Base-by-base conservation (phyloP, 2,329 filamentous ascomycete species). In the Hymenoscyphus albidus region DNA sequence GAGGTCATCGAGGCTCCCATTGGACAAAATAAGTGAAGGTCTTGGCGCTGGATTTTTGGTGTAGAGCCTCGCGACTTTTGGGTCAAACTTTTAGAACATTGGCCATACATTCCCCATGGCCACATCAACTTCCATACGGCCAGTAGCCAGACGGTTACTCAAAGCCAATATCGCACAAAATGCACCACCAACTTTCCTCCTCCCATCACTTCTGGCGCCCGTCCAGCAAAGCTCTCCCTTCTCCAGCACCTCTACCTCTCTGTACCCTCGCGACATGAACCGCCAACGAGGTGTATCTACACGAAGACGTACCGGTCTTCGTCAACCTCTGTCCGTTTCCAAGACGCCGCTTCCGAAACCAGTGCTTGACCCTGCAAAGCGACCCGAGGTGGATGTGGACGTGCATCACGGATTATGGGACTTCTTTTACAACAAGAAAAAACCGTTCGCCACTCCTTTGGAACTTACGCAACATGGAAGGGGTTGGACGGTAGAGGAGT, bases 361-460 rank as follows among this genome's bases (percentile, higher is more conserved):
- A 6, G 85, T 87, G 6, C 77, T 80, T 27, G 82, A 88, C 63
- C 79, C 80, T 0, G 82, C 82, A 66, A 82, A 86, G 74, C 85
- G 85, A 62, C 76, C 81, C 58, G 76, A 78, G 65, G 76, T 89
- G 39, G 76, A 81, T 40, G 72, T 83, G 54, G 88, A 92, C 74
- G 82, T 86, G 35, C 79, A 93, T 69, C 95, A 99, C 78, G 94
- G 93, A 38, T 87, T 99, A 12, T 98, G 91, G 90, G 89, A 86
- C 0, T 99, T 99, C 80, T 98, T 99, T 79, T 87, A 88, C 72
- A 82, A 83, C 67, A 83, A 88, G 69, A 85, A 85, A 69, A 85
- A 87, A 73, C 79, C 88, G n/a, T 77, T 97, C 72, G 83, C 84
- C 71, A 88, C 88, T 7, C 93, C 93, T 5, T 83, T 86, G 42